A percentile compares a stretch with the other conserved stretches of the same genome.
Evolutionary conservation across 108 stramenopile genomes (phyloP).

Genomic region (Tribonema minus): DNA sequence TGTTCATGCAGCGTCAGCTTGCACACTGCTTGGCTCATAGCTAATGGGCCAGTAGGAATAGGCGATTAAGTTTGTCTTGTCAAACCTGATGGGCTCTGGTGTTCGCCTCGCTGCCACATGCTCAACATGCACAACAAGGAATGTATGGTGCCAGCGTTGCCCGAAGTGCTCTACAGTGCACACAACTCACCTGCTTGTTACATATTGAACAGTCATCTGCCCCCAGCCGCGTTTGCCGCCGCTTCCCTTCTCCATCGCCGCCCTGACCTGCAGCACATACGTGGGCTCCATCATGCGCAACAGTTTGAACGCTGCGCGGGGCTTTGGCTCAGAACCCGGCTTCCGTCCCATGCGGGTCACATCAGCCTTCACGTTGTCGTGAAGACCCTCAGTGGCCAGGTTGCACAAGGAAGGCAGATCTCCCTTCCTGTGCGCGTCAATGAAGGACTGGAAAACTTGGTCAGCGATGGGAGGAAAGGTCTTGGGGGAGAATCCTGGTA

Average conservation of each 20-base stretch:
- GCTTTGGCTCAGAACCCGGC: background rate
- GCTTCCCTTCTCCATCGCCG: background rate
- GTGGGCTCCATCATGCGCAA: background rate
- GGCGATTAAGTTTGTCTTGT: too few species aligned
- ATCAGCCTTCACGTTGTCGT: constrained; percentile 7
- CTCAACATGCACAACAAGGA: background rate
- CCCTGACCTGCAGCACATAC: background rate
- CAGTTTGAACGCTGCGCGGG: background rate
- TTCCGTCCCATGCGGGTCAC: background rate
- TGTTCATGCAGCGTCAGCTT: too few species aligned
- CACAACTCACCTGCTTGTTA: background rate
- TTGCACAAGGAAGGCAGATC: constrained; percentile 13
- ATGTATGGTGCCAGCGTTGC: background rate
- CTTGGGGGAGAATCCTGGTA: constrained; percentile 15
- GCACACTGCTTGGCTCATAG: too few species aligned
- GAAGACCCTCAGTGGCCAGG: constrained; percentile 29
- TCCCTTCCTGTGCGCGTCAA: constrained; percentile 36
- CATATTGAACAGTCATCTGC: background rate
- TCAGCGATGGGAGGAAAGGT: constrained; percentile 35
- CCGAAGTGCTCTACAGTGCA: background rate
- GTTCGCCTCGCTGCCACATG: background rate
- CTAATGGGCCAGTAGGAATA: background rate
- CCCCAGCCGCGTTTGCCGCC: background rate
- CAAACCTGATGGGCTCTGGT: background rate
- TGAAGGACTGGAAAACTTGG: constrained; percentile 19